phyloP scores from a whole-genome alignment of 805 yeast genomes.

The Lipomyces kockii region DNA sequence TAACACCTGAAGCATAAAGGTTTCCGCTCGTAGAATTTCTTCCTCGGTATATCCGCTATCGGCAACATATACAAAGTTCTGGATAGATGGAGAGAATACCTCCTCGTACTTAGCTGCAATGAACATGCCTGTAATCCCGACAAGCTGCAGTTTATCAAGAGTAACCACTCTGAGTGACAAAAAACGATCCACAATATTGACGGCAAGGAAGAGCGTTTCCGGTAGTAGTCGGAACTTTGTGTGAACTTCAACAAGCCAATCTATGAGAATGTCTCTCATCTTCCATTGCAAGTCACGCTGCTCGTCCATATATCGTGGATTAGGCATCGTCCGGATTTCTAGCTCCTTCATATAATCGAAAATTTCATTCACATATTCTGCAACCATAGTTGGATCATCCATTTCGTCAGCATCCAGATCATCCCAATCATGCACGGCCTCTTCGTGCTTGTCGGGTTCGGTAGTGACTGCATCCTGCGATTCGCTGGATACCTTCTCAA shows the following conservation, averaged over 20 bases:
- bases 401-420: slow-evolving; percentile 47
- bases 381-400: slow-evolving; percentile 72
- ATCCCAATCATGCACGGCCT: slow-evolving; percentile 35
- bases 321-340: slow-evolving; percentile 74
- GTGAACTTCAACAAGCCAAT: slow-evolving; percentile 98
- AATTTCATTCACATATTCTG: slow-evolving; percentile 88
- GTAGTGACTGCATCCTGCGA: slow-evolving; percentile 20
- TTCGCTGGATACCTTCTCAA: slow-evolving; percentile 8
- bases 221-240: slow-evolving; percentile 84
- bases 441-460: slow-evolving; percentile 6
- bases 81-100: slow-evolving; percentile 90
- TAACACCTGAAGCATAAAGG: slow-evolving; percentile 86
- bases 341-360: slow-evolving; percentile 76
- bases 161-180: slow-evolving; percentile 77
- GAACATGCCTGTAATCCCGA: slow-evolving; percentile 93
- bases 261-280: slow-evolving; percentile 82
- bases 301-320: slow-evolving; percentile 77
- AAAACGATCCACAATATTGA: slow-evolving; percentile 89
- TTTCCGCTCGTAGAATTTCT: slow-evolving; percentile 85
- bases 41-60: slow-evolving; percentile 82
- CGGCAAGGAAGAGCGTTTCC: slow-evolving; percentile 85
- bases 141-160: slow-evolving; percentile 82
- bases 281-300: slow-evolving; percentile 92
- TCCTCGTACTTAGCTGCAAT: slow-evolving; percentile 97
- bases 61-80: slow-evolving; percentile 90